phyloP scores from a whole-genome alignment of 345 rosid species.

The Citrus australasica region DNA sequence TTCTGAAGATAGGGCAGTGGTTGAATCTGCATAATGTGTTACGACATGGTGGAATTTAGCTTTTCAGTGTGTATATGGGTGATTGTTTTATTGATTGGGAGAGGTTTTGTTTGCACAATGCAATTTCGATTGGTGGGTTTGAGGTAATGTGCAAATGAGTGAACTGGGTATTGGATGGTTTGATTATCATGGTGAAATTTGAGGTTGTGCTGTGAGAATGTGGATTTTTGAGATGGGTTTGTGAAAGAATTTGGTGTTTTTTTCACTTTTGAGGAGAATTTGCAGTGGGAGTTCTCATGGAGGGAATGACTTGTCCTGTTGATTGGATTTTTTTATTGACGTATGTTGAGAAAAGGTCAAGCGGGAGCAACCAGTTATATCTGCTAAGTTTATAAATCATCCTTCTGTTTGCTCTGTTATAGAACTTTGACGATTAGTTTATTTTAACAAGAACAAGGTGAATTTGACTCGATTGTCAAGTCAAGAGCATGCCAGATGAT shows the following conservation, averaged over 20 bases:
- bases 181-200: neutral
- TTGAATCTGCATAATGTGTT: conserved; percentile 18
- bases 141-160: neutral
- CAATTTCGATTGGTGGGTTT: neutral
- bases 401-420: neutral
- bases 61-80: neutral
- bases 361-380: neutral
- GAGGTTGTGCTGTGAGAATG: neutral
- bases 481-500: neutral
- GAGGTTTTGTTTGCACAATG: neutral
- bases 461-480: neutral
- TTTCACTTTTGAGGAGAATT: neutral
- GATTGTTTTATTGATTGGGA: neutral
- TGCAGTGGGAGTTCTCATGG: neutral
- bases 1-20: conserved; percentile 1
- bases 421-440: too few relatives aligned
- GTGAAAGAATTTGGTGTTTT: neutral
- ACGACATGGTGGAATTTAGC: neutral
- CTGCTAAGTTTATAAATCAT: neutral
- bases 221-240: neutral
- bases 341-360: neutral
- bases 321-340: neutral
- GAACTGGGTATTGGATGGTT: neutral
- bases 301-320: neutral
- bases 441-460: neutral